Evolutionary conservation across 495 filamentous ascomycete genomes (phyloP).

Genomic region (Trichoderma erinaceum): DNA sequence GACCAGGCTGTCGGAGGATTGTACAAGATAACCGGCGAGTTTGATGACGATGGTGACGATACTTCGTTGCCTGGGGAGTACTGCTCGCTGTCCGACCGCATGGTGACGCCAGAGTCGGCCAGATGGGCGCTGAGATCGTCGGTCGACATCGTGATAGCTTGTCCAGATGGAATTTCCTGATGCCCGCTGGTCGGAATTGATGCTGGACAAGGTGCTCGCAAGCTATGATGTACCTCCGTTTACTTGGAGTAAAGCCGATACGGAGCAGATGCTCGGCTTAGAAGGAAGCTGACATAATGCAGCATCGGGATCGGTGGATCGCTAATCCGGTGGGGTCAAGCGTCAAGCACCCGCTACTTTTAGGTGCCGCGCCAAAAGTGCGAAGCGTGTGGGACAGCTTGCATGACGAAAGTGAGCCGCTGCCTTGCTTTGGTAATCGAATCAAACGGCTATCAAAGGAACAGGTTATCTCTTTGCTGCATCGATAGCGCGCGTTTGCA

Average conservation of each 20-base stretch:
- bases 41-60: constrained; percentile 57
- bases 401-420: constrained; percentile 12
- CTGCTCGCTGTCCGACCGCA: constrained; percentile 84
- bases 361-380: background rate
- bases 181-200: background rate
- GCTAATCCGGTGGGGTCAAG: constrained; percentile 13
- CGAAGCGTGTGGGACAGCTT: background rate
- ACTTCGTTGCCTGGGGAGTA: constrained; percentile 68
- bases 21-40: constrained; percentile 80
- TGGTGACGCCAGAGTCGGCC: constrained; percentile 75
- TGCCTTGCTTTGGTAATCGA: constrained; percentile 9
- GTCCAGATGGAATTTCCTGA: background rate
- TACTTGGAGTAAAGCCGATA: background rate
- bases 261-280: background rate
- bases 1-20: constrained; percentile 80
- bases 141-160: constrained; percentile 33
- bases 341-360: background rate
- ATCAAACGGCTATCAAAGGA: background rate
- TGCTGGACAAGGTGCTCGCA: background rate
- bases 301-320: constrained; percentile 8
- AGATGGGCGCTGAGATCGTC: constrained; percentile 55
- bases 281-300: constrained; percentile 1
- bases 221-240: background rate
- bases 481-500: background rate
- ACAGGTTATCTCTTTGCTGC: background rate